Evolutionary conservation across 352 stramenopile species (phyloP), one percentile per base, ranked within the genome.

Genomic region (Labyrinthula sp.): DNA sequence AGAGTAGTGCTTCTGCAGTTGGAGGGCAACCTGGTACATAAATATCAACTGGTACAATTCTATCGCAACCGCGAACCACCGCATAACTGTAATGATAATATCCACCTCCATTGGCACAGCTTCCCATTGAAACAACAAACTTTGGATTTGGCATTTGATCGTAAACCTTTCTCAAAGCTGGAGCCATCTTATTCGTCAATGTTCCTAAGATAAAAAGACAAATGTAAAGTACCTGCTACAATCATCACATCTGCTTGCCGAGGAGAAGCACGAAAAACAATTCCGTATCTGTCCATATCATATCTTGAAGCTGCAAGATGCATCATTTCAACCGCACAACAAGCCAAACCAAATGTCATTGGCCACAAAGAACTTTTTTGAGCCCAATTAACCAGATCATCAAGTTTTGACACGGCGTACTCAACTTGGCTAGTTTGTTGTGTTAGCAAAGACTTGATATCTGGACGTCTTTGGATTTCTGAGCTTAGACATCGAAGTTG

Each of bases 251-350:
- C 89, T 3, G 81, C 89, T 61, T 93, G 80, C 55, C 82, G 74
- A 5, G 77, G 77, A 30, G 63, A 77, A 0, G 88, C 88, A 57
- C 89, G 83, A 59, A 95, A 95, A 9, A 97, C 79, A 79, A 95
- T 94, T 24, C 89, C 89, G 57, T 95, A 89, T 34, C 89, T 78
- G 62, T 98, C 89, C 60, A 95, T 86, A 65, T 98, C 86, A 61
- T 95, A 97, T 17, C 86, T 75, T 22, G 74, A 43, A 6, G 50
- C 43, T 14, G 14, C 24, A 12, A 61, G 57, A 47, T 89, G 75
- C 75, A 99, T 99, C 89, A 97, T 97, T 70, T 99, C 90, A 14
- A 99, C 85, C 37, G 89, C 89, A 60, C 90, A 99, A 65, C 90
- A 99, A 4, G 90, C 89, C 8, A 99, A 66, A 41, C 90, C 90